Percentiles rank a stretch among this genome's conserved stretches.
phyloP scores from a whole-genome alignment of 2,329 filamentous ascomycete genomes.

The Pseudocercospora fuligena region DNA sequence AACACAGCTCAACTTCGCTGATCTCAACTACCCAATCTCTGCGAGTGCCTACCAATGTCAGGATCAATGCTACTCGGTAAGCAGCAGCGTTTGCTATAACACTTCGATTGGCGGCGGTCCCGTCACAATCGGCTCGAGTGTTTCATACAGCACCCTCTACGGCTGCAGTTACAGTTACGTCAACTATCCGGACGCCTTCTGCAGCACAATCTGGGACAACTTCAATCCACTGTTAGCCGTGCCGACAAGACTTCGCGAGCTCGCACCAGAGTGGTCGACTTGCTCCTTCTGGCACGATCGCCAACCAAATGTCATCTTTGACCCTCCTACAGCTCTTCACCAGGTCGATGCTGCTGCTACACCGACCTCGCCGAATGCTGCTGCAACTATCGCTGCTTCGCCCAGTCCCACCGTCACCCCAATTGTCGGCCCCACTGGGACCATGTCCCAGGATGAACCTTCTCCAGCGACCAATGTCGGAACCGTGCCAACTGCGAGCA shows the following conservation, averaged over 20 bases:
- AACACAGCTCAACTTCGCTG: conserved; percentile 27
- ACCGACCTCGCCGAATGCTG: not conserved
- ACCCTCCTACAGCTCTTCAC: not conserved
- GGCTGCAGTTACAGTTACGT: not conserved
- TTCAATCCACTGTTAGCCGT: conserved; percentile 25
- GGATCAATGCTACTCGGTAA: conserved; percentile 7
- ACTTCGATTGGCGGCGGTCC: not conserved
- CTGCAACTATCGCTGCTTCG: not conserved
- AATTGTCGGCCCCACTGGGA: not conserved
- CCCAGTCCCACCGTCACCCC: not conserved
- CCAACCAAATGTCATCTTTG: conserved; percentile 21
- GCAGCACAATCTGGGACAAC: conserved; percentile 23
- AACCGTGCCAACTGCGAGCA: not conserved
- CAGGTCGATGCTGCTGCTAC: conserved; percentile 4
- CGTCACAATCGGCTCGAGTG: not conserved
- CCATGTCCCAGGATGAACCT: not conserved
- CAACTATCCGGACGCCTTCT: conserved; percentile 6
- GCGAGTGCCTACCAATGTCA: conserved; percentile 29
- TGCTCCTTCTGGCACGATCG: conserved; percentile 22
- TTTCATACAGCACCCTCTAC: not conserved
- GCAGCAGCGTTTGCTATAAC: not conserved
- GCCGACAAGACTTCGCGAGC: conserved; percentile 18
- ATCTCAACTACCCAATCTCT: conserved; percentile 29
- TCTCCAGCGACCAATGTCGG: not conserved
- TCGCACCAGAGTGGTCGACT: conserved; percentile 20